These are phyloP conservation scores for Colletotrichum cuscutae DNA, from an alignment of 2,329 filamentous ascomycete genomes.

Conservation along the genomic window DNA sequence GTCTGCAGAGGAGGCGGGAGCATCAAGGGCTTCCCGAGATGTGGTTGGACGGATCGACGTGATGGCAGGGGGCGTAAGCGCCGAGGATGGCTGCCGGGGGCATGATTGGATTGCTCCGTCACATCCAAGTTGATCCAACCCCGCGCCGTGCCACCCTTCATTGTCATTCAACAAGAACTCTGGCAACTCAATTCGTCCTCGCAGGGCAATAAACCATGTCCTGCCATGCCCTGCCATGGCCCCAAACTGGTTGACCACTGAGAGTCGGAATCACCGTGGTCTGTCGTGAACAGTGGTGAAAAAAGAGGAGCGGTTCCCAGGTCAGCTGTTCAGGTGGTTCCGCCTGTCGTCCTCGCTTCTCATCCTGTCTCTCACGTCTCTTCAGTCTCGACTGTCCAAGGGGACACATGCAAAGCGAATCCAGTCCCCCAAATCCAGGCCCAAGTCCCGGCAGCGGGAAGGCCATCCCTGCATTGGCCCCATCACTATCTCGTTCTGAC, in stretches of 20 bases:
- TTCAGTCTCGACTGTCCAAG: background rate
- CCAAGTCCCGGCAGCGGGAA: background rate
- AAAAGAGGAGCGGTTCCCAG: constrained; percentile 25
- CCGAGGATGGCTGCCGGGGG: constrained; percentile 38
- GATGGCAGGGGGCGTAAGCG: constrained; percentile 51
- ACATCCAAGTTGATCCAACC: constrained; percentile 29
- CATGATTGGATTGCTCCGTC: constrained; percentile 40
- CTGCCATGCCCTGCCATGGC: constrained; percentile 6
- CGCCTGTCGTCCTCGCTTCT: constrained; percentile 4
- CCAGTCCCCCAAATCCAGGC: background rate
- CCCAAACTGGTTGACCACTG: constrained; percentile 8
- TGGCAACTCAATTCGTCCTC: constrained; percentile 34
- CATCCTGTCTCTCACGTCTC: constrained; percentile 4
- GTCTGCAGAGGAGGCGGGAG: constrained; percentile 41
- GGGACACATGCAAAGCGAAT: background rate
- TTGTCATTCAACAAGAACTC: constrained; percentile 3
- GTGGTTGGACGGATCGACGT: constrained; percentile 54
- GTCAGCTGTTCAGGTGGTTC: background rate
- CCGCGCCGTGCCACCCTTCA: constrained; percentile 34
- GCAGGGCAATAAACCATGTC: constrained; percentile 2
- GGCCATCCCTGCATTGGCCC: constrained; percentile 21
- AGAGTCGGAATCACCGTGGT: constrained; percentile 15
- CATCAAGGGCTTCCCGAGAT: constrained; percentile 36
- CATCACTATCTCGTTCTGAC: constrained; percentile 19
- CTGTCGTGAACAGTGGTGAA: constrained; percentile 3